Evolutionary conservation across 1,284 basidiomycete species (phyloP).

Genomic region (Trichosporon sp.): DNA sequence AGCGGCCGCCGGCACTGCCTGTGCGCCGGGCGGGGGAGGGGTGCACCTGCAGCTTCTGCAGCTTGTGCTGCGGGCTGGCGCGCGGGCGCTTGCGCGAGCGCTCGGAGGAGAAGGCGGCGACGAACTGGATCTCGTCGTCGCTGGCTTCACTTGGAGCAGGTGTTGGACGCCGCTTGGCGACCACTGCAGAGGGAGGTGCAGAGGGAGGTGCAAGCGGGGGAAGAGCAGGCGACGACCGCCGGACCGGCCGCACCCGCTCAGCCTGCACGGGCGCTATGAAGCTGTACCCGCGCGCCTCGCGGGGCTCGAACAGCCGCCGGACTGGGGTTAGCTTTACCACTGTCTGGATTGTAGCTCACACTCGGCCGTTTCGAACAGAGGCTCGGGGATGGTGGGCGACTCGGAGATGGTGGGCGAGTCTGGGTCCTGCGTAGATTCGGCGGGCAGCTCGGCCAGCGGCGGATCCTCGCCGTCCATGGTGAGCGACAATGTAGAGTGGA

Average conservation of each 20-base stretch:
- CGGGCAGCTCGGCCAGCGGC: background rate
- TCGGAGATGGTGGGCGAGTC: too few relatives aligned
- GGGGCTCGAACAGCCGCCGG: background rate
- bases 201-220: background rate
- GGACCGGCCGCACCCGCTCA: background rate
- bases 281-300: background rate
- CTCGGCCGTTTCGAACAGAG: background rate
- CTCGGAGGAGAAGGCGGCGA: background rate
- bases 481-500: background rate
- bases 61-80: background rate
- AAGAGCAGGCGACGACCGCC: background rate
- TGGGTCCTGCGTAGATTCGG: too few relatives aligned
- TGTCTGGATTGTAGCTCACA: background rate
- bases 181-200: background rate
- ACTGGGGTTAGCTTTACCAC: background rate
- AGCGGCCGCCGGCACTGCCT: background rate
- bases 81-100: background rate
- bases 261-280: background rate
- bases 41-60: too few relatives aligned
- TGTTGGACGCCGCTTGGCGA: background rate
- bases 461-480: too few relatives aligned
- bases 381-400: too few relatives aligned
- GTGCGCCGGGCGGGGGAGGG: too few relatives aligned
- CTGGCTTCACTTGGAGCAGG: background rate
- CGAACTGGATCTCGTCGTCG: background rate